Base-by-base conservation (phyloP, 2,329 filamentous ascomycete genomes). In the Whalleya microplaca region DNA sequence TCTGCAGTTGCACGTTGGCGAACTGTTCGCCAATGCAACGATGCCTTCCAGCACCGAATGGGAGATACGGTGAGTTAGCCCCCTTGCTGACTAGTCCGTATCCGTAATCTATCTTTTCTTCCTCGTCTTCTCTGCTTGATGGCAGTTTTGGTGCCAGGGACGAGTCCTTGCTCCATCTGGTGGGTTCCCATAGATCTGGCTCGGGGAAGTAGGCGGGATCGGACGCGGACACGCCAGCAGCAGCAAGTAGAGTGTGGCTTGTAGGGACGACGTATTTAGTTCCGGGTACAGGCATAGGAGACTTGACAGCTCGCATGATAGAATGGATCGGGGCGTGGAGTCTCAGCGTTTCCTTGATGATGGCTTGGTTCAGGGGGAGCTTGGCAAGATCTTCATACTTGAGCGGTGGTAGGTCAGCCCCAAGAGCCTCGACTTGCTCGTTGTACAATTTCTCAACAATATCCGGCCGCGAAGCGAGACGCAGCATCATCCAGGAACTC, bases 11-110 rank as follows among this genome's bases (percentile, higher is more conserved):
- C 55, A 96, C 82, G 72, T 96, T 96, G 65, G 94, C 94, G 73
- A 97, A 98, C 70, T 96, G 92, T 81, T 98, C 94, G 64, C 94
- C 94, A 70, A 98, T 97, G 76, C 94, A 98, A 64, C 94, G 84
- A 76, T 98, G 94, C 65, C 94, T 83, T 42, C 94, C 94, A 27
- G 93, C 94, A 56, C 94, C 94, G 71, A 98, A 98, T 1, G 94
- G 94, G 46, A 98, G 84, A 73, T 97, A 98, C 0, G 94, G 93
- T 50, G 90, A 96, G 57, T 85, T 86, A 14, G 91, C 88, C 53
- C 94, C 94, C 81, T 97, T 96, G 81, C 86, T 93, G 64, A 97
- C 90, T 48, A 96, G 80, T 59, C 94, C 94, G 74, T 96, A 97
- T 32, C 94, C 94, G 72, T 97, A 97, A 73, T 97, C 94, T 59